A percentile compares a stretch with the other conserved stretches of the same genome.
phyloP scores from a whole-genome alignment of 441 rosid species.

The Bocquillonia castaneifolia region DNA sequence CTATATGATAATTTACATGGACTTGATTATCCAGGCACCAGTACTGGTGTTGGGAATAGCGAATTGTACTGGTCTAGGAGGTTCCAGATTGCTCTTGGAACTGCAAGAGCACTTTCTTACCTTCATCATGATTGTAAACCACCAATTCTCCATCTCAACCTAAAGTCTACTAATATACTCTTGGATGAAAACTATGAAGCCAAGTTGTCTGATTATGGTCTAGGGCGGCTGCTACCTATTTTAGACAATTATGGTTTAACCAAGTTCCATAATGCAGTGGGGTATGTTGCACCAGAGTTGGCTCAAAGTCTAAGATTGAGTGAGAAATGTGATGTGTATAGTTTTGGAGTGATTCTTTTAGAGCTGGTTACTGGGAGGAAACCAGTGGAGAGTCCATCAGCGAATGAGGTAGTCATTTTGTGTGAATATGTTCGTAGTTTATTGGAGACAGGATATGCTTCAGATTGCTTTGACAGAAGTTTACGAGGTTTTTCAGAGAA shows the following conservation, averaged over 20 bases:
- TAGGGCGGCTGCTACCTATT: conserved; percentile 76
- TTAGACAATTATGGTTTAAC: conserved; percentile 64
- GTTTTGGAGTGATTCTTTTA: conserved; percentile 82
- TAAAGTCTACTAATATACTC: conserved; percentile 82
- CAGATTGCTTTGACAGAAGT: conserved; percentile 73
- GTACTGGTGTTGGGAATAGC: conserved; percentile 54
- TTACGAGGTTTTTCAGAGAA: conserved; percentile 71
- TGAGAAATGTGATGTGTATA: conserved; percentile 85
- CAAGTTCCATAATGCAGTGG: conserved; percentile 75
- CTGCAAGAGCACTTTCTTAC: conserved; percentile 79
- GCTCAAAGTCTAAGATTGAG: conserved; percentile 72
- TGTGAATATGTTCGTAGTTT: conserved; percentile 72
- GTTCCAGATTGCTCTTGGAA: conserved; percentile 82
- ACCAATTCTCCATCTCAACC: conserved; percentile 80
- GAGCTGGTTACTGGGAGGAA: conserved; percentile 86
- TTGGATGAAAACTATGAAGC: conserved; percentile 68
- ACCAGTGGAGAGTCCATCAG: conserved; percentile 69
- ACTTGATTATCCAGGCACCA: conserved; percentile 50
- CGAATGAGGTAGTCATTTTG: conserved; percentile 62
- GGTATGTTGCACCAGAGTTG: conserved; percentile 91
- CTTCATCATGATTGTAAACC: conserved; percentile 91
- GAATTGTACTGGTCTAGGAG: conserved; percentile 74
- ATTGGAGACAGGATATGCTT: conserved; percentile 72
- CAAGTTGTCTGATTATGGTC: conserved; percentile 78
- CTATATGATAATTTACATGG: conserved; percentile 74